phyloP scores from a whole-genome alignment of 345 rosid species.

The Abelmoschus esculentus region DNA sequence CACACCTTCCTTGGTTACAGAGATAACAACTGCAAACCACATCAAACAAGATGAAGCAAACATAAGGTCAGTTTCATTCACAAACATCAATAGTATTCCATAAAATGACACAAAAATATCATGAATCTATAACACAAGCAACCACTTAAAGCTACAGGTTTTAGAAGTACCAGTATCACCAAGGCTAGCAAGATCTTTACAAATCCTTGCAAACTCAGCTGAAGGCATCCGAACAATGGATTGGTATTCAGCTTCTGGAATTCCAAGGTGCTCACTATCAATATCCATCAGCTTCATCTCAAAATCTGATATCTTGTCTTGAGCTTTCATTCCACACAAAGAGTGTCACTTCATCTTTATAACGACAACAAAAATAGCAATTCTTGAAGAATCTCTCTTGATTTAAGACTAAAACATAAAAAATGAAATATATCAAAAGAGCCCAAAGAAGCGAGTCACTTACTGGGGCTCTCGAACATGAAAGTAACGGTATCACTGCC shows the following conservation, averaged over 20 bases:
- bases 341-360: background rate
- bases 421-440: background rate
- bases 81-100: too few species aligned
- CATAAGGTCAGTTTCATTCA: too few species aligned
- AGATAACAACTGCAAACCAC: conserved; percentile 63
- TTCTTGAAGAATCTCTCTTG: background rate
- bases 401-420: background rate
- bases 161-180: conserved; percentile 75
- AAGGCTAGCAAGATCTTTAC: conserved; percentile 80
- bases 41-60: background rate
- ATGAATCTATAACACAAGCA: background rate
- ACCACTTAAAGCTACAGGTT: background rate
- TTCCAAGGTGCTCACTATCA: conserved; percentile 95
- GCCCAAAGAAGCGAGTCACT: conserved; percentile 12
- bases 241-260: conserved; percentile 95
- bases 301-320: conserved; percentile 90
- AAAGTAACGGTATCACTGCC: conserved; percentile 96
- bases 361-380: background rate
- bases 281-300: conserved; percentile 99
- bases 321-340: conserved; percentile 37
- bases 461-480: conserved; percentile 98
- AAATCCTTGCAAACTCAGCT: conserved; percentile 78
- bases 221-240: conserved; percentile 97
- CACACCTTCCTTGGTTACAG: conserved; percentile 90
- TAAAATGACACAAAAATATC: too few species aligned